Evolutionary conservation across 2,329 filamentous ascomycete genomes (phyloP).

Genomic region (Sporothrix brasiliensis): DNA sequence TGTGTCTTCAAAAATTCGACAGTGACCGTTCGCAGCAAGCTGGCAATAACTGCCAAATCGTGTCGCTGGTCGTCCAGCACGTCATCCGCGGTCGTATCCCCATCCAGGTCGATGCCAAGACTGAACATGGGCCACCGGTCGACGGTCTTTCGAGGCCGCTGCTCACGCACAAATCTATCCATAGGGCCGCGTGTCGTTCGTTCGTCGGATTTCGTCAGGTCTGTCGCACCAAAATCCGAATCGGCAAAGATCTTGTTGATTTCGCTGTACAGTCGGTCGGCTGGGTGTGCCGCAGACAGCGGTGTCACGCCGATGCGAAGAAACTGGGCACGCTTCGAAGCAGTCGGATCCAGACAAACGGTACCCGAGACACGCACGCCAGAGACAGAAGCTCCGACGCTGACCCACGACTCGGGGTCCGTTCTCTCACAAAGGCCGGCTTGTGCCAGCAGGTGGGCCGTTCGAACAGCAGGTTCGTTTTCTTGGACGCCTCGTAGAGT

Average conservation of each 20-base stretch:
- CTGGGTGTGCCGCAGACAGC: conserved; percentile 56
- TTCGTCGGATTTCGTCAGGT: conserved; percentile 47
- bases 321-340: conserved; percentile 76
- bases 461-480: conserved; percentile 40
- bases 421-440: conserved; percentile 62
- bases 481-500: conserved; percentile 18
- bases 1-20: conserved; percentile 75
- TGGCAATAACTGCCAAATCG: conserved; percentile 59
- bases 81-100: conserved; percentile 43
- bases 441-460: conserved; percentile 63
- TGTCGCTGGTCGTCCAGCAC: conserved; percentile 52
- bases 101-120: conserved; percentile 61
- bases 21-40: conserved; percentile 69
- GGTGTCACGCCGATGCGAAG: conserved; percentile 76
- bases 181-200: neutral
- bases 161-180: conserved; percentile 47
- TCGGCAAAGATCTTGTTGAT: conserved; percentile 75
- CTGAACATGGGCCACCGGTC: conserved; percentile 91
- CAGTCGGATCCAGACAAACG: conserved; percentile 70
- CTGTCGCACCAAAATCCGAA: conserved; percentile 71
- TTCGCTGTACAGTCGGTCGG: conserved; percentile 72
- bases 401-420: conserved; percentile 65
- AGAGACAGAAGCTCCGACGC: conserved; percentile 66
- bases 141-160: conserved; percentile 63
- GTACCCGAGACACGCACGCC: conserved; percentile 67